These are phyloP conservation scores for Codiaeum variegatum DNA, from an alignment of 441 rosid genomes.

Conservation along the genomic window DNA sequence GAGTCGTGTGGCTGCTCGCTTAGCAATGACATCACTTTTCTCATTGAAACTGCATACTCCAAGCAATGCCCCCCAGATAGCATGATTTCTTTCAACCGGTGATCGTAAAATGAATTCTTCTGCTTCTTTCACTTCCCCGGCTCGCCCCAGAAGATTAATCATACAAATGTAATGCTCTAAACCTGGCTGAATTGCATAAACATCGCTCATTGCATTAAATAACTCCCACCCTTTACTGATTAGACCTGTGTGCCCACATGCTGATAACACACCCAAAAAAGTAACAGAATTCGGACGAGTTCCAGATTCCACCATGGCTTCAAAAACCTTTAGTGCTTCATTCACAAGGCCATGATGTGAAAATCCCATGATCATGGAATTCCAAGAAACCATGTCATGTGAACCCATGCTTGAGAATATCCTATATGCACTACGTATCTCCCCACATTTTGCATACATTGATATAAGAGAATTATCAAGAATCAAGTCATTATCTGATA, in stretches of 20 bases:
- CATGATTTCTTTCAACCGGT: slow-evolving; percentile 46
- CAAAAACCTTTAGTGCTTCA: slow-evolving; percentile 44
- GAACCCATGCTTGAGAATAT: slow-evolving; percentile 51
- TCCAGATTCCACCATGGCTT: slow-evolving; percentile 48
- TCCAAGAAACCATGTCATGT: slow-evolving; percentile 67
- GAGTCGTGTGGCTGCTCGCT: slow-evolving; percentile 43
- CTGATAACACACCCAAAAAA: slow-evolving; percentile 65
- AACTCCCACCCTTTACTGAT: slow-evolving; percentile 41
- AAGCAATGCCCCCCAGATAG: slow-evolving; percentile 65
- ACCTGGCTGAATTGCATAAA: slow-evolving; percentile 43
- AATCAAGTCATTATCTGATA: slow-evolving; percentile 42
- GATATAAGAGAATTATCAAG: slow-evolving; percentile 68
- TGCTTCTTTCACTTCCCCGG: slow-evolving; percentile 69
- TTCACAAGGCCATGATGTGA: slow-evolving; percentile 58
- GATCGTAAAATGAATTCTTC: slow-evolving; percentile 53
- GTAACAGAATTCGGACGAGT: slow-evolving; percentile 60
- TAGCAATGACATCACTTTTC: slow-evolving; percentile 40
- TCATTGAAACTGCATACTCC: slow-evolving; percentile 49
- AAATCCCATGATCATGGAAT: slow-evolving; percentile 78
- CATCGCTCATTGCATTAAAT: slow-evolving; percentile 47
- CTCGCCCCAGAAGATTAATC: slow-evolving; percentile 71
- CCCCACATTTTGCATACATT: slow-evolving; percentile 84
- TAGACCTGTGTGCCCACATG: slow-evolving; percentile 64
- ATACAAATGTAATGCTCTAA: slow-evolving; percentile 63
- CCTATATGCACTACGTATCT: slow-evolving; percentile 42